Percentiles rank a stretch among this genome's conserved stretches.
These are phyloP conservation scores for Spathaspora girioi DNA, from an alignment of 805 yeast species.

Conservation along the genomic window DNA sequence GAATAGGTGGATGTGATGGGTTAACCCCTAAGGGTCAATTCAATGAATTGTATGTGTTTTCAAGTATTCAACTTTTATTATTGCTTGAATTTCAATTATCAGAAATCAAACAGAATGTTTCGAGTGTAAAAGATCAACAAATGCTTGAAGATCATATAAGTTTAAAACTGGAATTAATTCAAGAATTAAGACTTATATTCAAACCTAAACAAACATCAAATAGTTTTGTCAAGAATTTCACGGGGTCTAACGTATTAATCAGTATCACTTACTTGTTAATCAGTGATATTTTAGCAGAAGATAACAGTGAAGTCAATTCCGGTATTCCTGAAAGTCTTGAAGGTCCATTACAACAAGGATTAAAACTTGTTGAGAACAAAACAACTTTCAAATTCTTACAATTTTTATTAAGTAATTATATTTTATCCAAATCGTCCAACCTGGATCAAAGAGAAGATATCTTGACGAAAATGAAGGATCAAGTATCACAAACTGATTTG, in stretches of 20 bases:
- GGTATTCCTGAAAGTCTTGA: neutral
- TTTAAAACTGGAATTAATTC: slow-evolving; percentile 11
- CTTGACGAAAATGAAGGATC: neutral
- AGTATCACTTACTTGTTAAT: slow-evolving; percentile 12
- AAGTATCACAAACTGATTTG: neutral
- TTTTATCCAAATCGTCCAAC: neutral
- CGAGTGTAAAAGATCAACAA: neutral
- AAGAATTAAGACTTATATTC: slow-evolving; percentile 14
- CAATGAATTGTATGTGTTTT: slow-evolving; percentile 25
- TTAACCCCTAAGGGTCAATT: slow-evolving; percentile 13
- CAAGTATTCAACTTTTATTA: slow-evolving; percentile 25
- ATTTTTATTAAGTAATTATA: neutral
- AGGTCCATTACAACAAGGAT: neutral
- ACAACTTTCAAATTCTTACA: slow-evolving; percentile 1
- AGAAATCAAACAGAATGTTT: slow-evolving; percentile 1
- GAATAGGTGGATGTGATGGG: slow-evolving; percentile 20
- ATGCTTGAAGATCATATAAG: slow-evolving; percentile 7
- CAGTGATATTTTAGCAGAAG: neutral
- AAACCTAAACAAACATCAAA: slow-evolving; percentile 12
- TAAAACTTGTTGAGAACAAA: neutral
- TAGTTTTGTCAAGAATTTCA: slow-evolving; percentile 15
- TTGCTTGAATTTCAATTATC: slow-evolving; percentile 21
- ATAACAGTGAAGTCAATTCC: neutral
- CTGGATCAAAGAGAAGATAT: neutral
- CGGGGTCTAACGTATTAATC: slow-evolving; percentile 11